These are phyloP conservation scores for Ceratobasidium sp. DNA, from an alignment of 1,284 basidiomycete genomes.

Conservation along the genomic window DNA sequence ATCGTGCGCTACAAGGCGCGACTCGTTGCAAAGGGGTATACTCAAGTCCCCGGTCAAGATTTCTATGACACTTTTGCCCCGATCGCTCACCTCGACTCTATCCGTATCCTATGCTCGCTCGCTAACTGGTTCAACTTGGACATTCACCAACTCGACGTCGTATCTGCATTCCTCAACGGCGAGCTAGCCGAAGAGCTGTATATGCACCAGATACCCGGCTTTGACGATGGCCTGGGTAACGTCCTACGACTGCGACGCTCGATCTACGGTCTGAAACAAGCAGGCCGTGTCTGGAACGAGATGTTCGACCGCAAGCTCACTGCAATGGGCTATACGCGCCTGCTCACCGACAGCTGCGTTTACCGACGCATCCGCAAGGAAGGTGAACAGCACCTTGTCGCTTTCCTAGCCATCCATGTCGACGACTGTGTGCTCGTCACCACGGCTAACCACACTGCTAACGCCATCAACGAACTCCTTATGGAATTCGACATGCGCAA, in stretches of 20 bases:
- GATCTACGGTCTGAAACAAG: slow-evolving; percentile 55
- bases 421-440: slow-evolving; percentile 25
- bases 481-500: slow-evolving; percentile 28
- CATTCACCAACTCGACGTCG: slow-evolving; percentile 58
- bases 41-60: slow-evolving; percentile 55
- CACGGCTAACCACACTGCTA: not conserved
- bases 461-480: not conserved
- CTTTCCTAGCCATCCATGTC: slow-evolving; percentile 28
- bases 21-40: slow-evolving; percentile 60
- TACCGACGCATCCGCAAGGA: not conserved
- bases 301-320: not conserved
- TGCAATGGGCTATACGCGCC: not conserved
- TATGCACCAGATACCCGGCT: slow-evolving; percentile 58
- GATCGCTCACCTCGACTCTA: slow-evolving; percentile 51
- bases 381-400: not conserved
- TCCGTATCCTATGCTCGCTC: slow-evolving; percentile 54
- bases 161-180: slow-evolving; percentile 52
- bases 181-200: slow-evolving; percentile 60
- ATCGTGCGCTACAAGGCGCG: slow-evolving; percentile 56
- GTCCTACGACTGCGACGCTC: slow-evolving; percentile 48
- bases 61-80: slow-evolving; percentile 57
- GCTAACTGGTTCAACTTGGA: slow-evolving; percentile 53
- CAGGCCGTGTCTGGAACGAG: slow-evolving; percentile 38
- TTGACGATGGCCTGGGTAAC: slow-evolving; percentile 29
- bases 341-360: slow-evolving; percentile 13